Evolutionary conservation across 805 yeast genomes (phyloP), one percentile per base, ranked within the genome.

Genomic region (Hanseniaspora nectarophila): DNA sequence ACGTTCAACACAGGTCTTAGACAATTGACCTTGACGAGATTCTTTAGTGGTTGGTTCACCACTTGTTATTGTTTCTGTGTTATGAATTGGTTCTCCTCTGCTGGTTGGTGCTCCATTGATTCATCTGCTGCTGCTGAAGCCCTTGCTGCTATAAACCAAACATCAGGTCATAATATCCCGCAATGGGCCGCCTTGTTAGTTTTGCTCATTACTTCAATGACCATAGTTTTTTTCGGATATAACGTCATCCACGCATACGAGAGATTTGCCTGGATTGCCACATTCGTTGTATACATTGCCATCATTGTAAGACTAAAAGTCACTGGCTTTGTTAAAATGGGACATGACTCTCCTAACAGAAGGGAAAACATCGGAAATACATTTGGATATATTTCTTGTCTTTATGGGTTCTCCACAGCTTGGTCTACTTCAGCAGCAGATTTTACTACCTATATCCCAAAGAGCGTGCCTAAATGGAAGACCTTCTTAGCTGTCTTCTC

Each of bases 71-170:
- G 87, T 53, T 82, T 86, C 62, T 81, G 94, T 12, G 66, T 81
- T 42, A 72, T 89, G 63, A 87, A 88, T 63, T 76, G 80, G 61
- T 66, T 89, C 56, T 89, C 95, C 26, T 85, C 95, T 74, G 78
- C 88, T 53, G 95, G 97, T 60, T 88, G 96, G 96, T 84, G 92
- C 67, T 86, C 95, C 8, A 90, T 87, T 44, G 88, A 89, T 68
- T 85, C 85, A 56, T 84, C 87, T 78, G 83, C 88, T 29, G 79
- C 92, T 33, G 95, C 95, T 20, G 92, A 85, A 66, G 70, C 88
- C 57, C 71, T 88, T 54, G 80, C 82, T 67, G 78, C 83, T 63
- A 82, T 89, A 56, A 86, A 86, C 71, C 70, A 67, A 55, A 68
- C 70, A 45, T 24, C 43, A 12, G 43, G 43, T 16, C 67, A 68